Evolutionary conservation across 148 eudicot genomes (phyloP).

Genomic region (Pouteria glomerata): DNA sequence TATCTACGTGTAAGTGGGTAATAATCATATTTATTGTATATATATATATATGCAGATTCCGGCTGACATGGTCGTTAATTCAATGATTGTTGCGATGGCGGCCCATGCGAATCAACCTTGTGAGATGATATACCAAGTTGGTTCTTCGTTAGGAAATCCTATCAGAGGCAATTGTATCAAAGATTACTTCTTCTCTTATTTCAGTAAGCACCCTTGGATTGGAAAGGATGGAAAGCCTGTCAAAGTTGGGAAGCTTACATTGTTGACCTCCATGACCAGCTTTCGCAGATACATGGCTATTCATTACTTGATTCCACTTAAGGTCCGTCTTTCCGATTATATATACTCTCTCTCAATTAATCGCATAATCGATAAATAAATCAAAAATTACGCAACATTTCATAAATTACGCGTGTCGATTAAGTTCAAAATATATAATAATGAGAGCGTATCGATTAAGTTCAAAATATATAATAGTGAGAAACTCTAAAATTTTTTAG

Average conservation of each 20-base stretch:
- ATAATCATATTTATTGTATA: background rate
- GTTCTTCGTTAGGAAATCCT: conserved; percentile 49
- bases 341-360: no score
- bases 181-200: conserved; percentile 29
- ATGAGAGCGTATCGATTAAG: no score
- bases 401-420: no score
- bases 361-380: no score
- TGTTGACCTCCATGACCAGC: conserved; percentile 43
- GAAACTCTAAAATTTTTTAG: background rate
- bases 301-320: conserved; percentile 50
- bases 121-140: conserved; percentile 34
- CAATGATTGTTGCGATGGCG: conserved; percentile 57
- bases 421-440: no score
- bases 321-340: conserved; percentile 23
- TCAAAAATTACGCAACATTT: no score
- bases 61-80: conserved; percentile 71
- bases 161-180: conserved; percentile 15
- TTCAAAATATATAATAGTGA: no score
- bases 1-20: background rate
- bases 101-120: conserved; percentile 32
- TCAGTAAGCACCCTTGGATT: conserved; percentile 45
- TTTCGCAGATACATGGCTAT: conserved; percentile 46
- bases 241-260: conserved; percentile 35
- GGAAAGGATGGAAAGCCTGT: conserved; percentile 53
- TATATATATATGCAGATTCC: conserved; percentile 48